Evolutionary conservation across 176 grass and related monocot genomes (phyloP).

Genomic region (Coix lacrymajobi): DNA sequence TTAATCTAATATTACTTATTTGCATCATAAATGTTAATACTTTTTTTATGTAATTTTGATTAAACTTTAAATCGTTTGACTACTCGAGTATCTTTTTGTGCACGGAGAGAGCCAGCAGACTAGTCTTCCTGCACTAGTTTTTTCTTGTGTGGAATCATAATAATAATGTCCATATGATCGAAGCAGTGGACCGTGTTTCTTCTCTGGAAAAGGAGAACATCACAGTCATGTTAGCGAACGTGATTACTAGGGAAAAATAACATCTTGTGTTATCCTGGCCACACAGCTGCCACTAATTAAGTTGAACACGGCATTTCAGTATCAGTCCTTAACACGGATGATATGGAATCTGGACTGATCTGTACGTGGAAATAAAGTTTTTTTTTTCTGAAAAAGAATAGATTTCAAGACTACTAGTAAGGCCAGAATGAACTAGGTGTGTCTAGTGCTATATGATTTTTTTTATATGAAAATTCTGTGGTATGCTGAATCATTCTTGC

Average conservation of each 20-base stretch:
- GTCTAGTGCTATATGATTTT: neutral
- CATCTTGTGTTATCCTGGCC: neutral
- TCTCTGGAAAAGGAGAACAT: neutral
- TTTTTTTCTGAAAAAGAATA: neutral
- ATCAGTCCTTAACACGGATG: neutral
- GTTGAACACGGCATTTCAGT: neutral
- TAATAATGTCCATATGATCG: neutral
- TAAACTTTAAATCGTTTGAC: no score
- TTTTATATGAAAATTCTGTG: neutral
- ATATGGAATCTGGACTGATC: neutral
- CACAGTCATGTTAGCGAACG: no score
- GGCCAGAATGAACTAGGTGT: neutral
- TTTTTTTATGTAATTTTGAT: no score
- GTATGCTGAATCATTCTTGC: neutral
- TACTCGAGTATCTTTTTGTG: no score
- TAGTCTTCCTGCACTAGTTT: neutral
- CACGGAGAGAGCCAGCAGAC: no score
- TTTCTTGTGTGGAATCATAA: neutral
- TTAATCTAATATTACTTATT: no score
- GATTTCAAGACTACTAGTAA: neutral
- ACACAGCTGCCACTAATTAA: neutral
- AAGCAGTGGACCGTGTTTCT: neutral
- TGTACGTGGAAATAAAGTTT: neutral
- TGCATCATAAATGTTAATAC: no score
- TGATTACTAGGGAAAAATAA: neutral